phyloP scores from a whole-genome alignment of 305 asterid species.

The Plantago coronopus region DNA sequence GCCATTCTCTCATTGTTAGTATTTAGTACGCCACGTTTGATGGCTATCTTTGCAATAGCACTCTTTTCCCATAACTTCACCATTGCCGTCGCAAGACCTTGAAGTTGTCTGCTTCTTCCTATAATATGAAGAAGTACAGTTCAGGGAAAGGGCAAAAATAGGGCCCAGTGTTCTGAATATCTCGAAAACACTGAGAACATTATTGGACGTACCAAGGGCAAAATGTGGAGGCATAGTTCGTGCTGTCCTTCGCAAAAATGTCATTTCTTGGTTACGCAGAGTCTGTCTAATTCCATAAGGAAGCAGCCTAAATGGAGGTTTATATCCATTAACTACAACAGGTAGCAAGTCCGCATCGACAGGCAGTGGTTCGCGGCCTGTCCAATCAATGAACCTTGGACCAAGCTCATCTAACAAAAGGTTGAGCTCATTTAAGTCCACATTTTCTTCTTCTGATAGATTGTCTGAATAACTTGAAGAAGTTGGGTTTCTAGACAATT shows the following conservation, averaged over 20 bases:
- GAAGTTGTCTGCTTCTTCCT: slow-evolving; percentile 85
- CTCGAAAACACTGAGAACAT: slow-evolving; percentile 10
- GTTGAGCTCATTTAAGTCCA: slow-evolving; percentile 55
- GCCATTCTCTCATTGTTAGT: slow-evolving; percentile 87
- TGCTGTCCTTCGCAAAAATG: slow-evolving; percentile 64
- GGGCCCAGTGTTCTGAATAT: background rate
- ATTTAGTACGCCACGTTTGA: slow-evolving; percentile 84
- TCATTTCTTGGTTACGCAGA: slow-evolving; percentile 62
- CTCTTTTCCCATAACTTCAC: slow-evolving; percentile 84
- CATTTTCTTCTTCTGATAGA: slow-evolving; percentile 49
- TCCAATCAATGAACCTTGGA: slow-evolving; percentile 81
- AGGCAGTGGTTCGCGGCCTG: slow-evolving; percentile 77
- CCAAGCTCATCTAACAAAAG: slow-evolving; percentile 64
- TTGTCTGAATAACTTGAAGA: slow-evolving; percentile 30
- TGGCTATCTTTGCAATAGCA: slow-evolving; percentile 79
- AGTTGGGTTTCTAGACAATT: slow-evolving; percentile 25
- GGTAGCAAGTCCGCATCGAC: slow-evolving; percentile 90
- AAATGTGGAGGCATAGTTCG: slow-evolving; percentile 79
- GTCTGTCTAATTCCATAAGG: slow-evolving; percentile 55
- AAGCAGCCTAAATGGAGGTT: slow-evolving; percentile 65
- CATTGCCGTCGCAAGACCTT: slow-evolving; percentile 91
- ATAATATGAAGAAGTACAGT: slow-evolving; percentile 16
- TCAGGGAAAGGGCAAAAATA: background rate
- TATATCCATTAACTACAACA: slow-evolving; percentile 59
- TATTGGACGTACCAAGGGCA: slow-evolving; percentile 57